Conservation (phyloP, 176 grass and related monocot genomes). For the Phragmites australis region DNA sequence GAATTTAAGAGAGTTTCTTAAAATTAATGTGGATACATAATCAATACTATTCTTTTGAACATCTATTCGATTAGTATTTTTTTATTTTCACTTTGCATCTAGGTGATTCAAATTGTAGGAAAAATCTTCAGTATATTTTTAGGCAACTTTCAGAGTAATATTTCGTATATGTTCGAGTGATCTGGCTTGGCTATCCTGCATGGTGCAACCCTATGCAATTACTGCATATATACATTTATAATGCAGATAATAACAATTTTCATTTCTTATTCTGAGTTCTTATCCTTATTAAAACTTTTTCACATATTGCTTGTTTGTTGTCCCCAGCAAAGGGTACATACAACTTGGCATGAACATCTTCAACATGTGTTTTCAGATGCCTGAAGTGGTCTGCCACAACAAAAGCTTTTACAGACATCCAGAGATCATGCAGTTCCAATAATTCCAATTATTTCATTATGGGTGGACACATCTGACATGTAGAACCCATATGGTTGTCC, state of each 20-base stretch:
- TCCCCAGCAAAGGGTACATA: neutral
- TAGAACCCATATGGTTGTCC: too few species aligned
- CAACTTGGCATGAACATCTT: neutral
- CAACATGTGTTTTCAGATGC: neutral
- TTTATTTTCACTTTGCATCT: neutral
- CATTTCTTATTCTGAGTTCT: neutral
- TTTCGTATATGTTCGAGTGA: neutral
- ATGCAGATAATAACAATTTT: neutral
- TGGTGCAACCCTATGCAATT: neutral
- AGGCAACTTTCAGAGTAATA: neutral
- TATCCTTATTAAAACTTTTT: neutral
- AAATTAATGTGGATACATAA: neutral
- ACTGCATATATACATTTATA: neutral
- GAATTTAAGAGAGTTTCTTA: neutral
- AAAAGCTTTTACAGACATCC: neutral
- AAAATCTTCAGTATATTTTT: neutral
- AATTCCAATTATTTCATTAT: neutral
- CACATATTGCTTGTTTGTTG: neutral
- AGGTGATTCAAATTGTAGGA: neutral
- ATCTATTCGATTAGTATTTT: neutral
- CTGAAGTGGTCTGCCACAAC: neutral
- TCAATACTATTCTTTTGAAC: neutral
- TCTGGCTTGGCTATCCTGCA: neutral
- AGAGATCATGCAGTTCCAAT: neutral
- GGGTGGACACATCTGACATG: neutral